Conservation (phyloP, 2,329 filamentous ascomycete species). For the Fusarium sp. region DNA sequence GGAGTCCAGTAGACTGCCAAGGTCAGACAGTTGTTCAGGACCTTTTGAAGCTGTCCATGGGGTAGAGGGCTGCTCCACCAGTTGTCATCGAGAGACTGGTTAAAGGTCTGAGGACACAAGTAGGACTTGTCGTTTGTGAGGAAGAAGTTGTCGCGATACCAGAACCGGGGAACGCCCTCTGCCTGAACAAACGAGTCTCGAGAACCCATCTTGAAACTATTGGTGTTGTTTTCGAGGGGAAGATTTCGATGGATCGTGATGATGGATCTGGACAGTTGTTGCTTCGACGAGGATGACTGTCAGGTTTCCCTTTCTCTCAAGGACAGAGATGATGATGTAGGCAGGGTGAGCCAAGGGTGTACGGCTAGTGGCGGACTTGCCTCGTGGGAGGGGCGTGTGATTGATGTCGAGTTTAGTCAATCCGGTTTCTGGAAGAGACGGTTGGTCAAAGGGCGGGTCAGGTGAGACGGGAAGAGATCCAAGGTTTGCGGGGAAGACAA, state of each 20-base stretch:
- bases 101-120: constrained; percentile 66
- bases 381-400: constrained; percentile 38
- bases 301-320: constrained; percentile 7
- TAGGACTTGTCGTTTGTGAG: constrained; percentile 70
- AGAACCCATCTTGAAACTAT: constrained; percentile 39
- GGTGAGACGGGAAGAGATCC: constrained; percentile 28
- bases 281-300: neutral
- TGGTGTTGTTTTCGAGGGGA: neutral
- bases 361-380: constrained; percentile 40
- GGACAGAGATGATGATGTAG: constrained; percentile 34
- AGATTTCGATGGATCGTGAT: neutral
- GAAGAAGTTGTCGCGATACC: constrained; percentile 67
- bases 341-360: constrained; percentile 30
- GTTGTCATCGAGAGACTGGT: constrained; percentile 66
- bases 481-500: constrained; percentile 34
- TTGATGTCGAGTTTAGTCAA: constrained; percentile 31
- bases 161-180: constrained; percentile 54
- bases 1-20: constrained; percentile 66
- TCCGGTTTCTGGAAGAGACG: constrained; percentile 28
- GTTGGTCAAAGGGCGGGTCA: constrained; percentile 35
- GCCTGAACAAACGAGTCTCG: constrained; percentile 41
- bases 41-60: constrained; percentile 59
- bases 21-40: constrained; percentile 69
- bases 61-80: constrained; percentile 71
- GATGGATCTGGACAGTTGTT: neutral